Conservation (phyloP, 2,329 filamentous ascomycete genomes). For the Microdochium trichocladiopsis region DNA sequence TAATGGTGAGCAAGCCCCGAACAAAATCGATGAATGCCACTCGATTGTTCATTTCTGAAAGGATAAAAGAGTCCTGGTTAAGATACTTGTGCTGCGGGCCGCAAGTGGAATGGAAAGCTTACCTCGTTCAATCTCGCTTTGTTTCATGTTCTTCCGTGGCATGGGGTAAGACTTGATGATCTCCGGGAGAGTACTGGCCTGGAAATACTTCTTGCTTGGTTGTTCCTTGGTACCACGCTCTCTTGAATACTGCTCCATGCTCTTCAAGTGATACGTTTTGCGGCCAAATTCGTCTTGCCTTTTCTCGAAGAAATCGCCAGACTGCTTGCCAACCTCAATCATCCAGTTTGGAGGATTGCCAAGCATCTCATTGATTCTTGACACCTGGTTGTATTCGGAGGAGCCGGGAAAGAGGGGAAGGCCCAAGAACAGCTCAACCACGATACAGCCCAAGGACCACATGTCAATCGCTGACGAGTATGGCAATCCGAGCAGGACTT, state of each 20-base stretch:
- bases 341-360: conserved; percentile 97
- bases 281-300: conserved; percentile 84
- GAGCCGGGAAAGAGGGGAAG: conserved; percentile 93
- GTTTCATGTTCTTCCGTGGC: conserved; percentile 99
- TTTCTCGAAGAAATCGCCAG: conserved; percentile 96
- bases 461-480: conserved; percentile 99
- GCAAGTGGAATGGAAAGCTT: conserved; percentile 19
- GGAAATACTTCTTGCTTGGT: conserved; percentile 99
- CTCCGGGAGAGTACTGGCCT: conserved; percentile 85
- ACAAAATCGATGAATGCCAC: conserved; percentile 98
- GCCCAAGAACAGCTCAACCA: conserved; percentile 93
- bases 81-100: no score
- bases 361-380: conserved; percentile 95
- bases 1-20: conserved; percentile 84
- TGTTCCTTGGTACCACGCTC: conserved; percentile 97
- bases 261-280: conserved; percentile 85
- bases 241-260: conserved; percentile 94
- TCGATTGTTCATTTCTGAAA: conserved; percentile 95
- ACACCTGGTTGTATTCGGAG: conserved; percentile 98
- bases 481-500: conserved; percentile 88
- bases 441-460: conserved; percentile 98
- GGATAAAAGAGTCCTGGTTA: no score
- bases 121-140: conserved; percentile 93
- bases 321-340: conserved; percentile 98
- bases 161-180: conserved; percentile 98